phyloP scores from a whole-genome alignment of 2,329 filamentous ascomycete genomes.

The Fusarium solani-melongenae region DNA sequence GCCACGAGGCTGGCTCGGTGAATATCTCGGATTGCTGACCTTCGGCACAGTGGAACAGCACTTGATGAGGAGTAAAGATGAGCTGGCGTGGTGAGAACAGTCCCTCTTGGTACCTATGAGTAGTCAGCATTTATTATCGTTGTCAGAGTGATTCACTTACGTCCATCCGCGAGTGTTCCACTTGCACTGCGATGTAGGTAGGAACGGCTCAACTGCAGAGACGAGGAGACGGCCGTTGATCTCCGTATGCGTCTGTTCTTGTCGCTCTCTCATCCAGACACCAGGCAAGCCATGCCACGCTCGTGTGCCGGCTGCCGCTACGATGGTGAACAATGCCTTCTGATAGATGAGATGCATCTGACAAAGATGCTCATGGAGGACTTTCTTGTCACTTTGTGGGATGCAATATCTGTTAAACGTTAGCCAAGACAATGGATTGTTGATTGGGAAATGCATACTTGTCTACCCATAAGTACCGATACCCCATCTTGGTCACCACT shows the following conservation, averaged over 20 bases:
- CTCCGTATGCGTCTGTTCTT: background rate
- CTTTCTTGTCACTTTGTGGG: background rate
- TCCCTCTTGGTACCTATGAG: background rate
- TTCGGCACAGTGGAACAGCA: background rate
- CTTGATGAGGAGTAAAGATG: background rate
- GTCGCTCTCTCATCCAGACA: background rate
- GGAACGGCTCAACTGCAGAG: background rate
- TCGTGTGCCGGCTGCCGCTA: background rate
- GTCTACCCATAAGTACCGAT: slow-evolving; percentile 11
- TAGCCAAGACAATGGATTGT: background rate
- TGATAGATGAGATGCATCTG: slow-evolving; percentile 8
- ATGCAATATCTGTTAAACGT: background rate
- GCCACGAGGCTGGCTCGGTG: background rate
- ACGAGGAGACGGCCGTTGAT: background rate
- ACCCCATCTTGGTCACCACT: background rate
- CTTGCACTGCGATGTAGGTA: background rate
- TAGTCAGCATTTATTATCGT: background rate
- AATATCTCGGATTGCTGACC: background rate
- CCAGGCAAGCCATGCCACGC: slow-evolving; percentile 4
- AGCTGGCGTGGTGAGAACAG: background rate
- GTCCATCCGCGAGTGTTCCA: background rate
- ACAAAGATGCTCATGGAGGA: background rate
- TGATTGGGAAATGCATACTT: background rate
- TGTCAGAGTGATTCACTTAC: background rate
- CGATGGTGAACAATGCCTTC: background rate